These are phyloP conservation scores for Neofusicoccum ribis DNA, from an alignment of 2,329 filamentous ascomycete species.

Conservation along the genomic window DNA sequence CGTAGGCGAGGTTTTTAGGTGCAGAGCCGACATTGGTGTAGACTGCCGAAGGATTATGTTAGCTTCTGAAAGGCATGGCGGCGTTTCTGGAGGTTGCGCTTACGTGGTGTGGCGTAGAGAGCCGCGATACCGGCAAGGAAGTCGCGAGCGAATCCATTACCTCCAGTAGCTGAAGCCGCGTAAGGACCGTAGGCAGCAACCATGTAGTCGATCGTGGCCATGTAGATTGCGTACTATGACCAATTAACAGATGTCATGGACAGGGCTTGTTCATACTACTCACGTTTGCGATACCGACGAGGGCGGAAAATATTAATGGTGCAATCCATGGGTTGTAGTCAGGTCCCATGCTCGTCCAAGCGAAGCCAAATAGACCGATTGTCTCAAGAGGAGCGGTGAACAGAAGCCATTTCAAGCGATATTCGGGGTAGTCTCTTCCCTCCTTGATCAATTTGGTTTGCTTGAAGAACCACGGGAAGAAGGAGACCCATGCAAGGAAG, in stretches of 20 bases:
- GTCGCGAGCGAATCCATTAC: constrained; percentile 73
- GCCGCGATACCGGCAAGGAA: constrained; percentile 72
- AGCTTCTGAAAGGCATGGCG: constrained; percentile 33
- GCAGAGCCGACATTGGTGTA: constrained; percentile 33
- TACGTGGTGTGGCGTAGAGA: constrained; percentile 61
- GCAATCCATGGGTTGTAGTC: constrained; percentile 63
- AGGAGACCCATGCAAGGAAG: constrained; percentile 60
- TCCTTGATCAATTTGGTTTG: constrained; percentile 51
- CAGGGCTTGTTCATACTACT: no score
- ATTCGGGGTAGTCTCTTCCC: constrained; percentile 58
- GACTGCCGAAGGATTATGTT: constrained; percentile 25
- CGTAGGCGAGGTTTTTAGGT: constrained; percentile 50
- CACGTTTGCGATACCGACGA: constrained; percentile 70
- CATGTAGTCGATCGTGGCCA: constrained; percentile 78
- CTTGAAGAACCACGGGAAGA: constrained; percentile 59
- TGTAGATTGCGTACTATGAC: constrained; percentile 63
- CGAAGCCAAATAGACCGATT: constrained; percentile 70
- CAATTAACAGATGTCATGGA: no score
- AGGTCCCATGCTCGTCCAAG: constrained; percentile 66
- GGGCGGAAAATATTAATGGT: constrained; percentile 62
- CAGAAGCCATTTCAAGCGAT: constrained; percentile 65
- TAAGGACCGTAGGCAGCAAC: constrained; percentile 71
- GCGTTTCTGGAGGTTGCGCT: not conserved
- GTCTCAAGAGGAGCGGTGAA: constrained; percentile 63
- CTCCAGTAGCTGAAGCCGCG: constrained; percentile 72